Conservation (phyloP, 2,329 filamentous ascomycete species). For the Monilinia aucupariae region DNA sequence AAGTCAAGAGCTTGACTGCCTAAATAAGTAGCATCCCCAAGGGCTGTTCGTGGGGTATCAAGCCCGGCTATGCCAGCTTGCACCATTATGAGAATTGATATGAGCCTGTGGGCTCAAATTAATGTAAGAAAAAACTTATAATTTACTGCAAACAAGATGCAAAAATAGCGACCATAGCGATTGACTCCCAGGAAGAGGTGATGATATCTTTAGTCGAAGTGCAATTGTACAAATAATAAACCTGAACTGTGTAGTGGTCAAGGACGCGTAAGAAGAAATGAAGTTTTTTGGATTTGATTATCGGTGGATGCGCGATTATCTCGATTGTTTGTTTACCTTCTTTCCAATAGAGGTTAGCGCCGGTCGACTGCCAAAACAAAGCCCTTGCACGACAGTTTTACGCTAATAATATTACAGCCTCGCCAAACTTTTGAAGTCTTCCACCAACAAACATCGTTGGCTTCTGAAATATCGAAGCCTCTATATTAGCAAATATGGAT, state of each 20-base stretch:
- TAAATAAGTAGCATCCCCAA: conserved; percentile 79
- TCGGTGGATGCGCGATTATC: conserved; percentile 26
- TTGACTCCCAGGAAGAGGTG: conserved; percentile 32
- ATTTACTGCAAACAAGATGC: conserved; percentile 25
- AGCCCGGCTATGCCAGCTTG: conserved; percentile 60
- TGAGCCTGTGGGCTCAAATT: conserved; percentile 24
- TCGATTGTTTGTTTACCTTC: conserved; percentile 28
- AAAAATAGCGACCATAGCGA: conserved; percentile 27
- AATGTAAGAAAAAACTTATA: conserved; percentile 21
- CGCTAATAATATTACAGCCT: conserved; percentile 3
- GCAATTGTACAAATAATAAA: conserved; percentile 13
- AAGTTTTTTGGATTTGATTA: conserved; percentile 13
- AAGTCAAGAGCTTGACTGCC: conserved; percentile 61
- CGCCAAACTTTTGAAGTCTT: not conserved
- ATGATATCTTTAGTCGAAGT: not conserved
- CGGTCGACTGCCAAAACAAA: conserved; percentile 2
- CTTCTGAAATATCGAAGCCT: not conserved
- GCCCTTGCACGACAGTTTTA: not conserved
- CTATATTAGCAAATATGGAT: conserved; percentile 31
- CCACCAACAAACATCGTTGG: not conserved
- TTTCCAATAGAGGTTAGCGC: conserved; percentile 20
- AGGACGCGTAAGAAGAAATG: not conserved
- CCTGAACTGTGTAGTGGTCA: not conserved
- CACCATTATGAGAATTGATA: conserved; percentile 48
- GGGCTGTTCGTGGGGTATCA: conserved; percentile 80